Evolutionary conservation across 768 basidiomycete species (phyloP), one percentile per base, ranked within the genome.

Genomic region (Rhizopogon rudus): DNA sequence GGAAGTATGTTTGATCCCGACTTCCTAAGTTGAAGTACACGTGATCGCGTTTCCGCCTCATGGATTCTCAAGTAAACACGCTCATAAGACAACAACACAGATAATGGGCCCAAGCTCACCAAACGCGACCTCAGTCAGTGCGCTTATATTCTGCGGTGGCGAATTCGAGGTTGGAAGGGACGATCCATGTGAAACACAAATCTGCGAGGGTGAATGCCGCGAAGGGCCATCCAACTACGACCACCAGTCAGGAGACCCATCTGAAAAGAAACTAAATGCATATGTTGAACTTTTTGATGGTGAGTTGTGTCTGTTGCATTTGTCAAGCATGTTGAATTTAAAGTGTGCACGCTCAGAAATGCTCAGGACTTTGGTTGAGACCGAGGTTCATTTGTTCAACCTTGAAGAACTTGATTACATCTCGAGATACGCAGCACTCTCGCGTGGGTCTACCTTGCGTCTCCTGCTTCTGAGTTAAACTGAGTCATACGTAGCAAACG

Each of bases 381-480:
- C 73, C 14, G 86, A 87, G 56, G 57, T 59, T 0, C 77, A 78
- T 61, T 71, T 88, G n/a, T 81, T 88, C 62, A 67, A 70, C 8
- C 54, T 67, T 1, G 60, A 71, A 3, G 87, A 88, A 67, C 57
- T 78, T 6, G 69, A 66, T 22, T 73, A 76, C 33, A 61, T 87
- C 25, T 53, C 63, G 6, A 62, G 71, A 13, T 81, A 80, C 59
- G 64, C 71, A 7, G 61, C 64, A 13, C 68, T 87, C 17, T 69
- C 77, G 28, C 83, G 86, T 86, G 59, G 58, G 84, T 72, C 44
- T 40, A 22, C 44, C 55, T 35, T 14, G 53, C 12, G 10, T 17
- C 33, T 12, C 4, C 10, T 37, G 35, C 35, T 3, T 40, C 43
- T 40, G 12, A 7, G n/a, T 25, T 14, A 20, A 49, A 12, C 63